Base-by-base conservation (phyloP, 306 rosid species). In the Sindora glabra region DNA sequence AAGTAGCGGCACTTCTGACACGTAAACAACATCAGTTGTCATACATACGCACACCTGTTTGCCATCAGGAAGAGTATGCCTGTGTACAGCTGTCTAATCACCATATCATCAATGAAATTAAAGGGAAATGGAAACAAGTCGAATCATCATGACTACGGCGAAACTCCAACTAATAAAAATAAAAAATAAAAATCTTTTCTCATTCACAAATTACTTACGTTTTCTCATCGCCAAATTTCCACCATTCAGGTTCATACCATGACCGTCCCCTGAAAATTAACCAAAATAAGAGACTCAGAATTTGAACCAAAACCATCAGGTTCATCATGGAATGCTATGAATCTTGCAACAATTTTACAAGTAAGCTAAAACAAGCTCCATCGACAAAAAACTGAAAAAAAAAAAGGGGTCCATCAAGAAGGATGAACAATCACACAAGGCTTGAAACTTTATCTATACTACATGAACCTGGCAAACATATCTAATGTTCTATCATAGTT, bases 181-280 rank as follows among this genome's bases (percentile, higher is more conserved):
- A 40, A 13, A 65, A 19, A 51, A 54, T 29, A 33, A 52, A 60
- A 13, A 23, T 15, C 15, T 56, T 10, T 50, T 60, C 32, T 54
- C 50, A 30, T 22, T 32, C 56, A 51, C 53, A 50, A 48, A 71
- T 71, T 56, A 82, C 96, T 84, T 84, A 94, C 99, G 91, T 30
- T 77, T 86, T 94, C 61, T 86, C 95, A 74, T 94, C 99, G 11
- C 99, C 97, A 75, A 94, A 94, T 76, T 89, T 94, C 99, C 97
- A 94, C 97, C 97, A 86, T 0, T 94, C 99, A 44, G 99, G 97
- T 74, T 94, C 99, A 62, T 84, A 89, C 99, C 99, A 94, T 34
- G 76, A 48, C 72, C 86, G 86, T 61, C 97, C 97, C 62, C 97
- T 94, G 87, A 59, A 78, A 60, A 74, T 38, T 38, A 54, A 61